These are phyloP conservation scores for Theobroma grandiflorum DNA, from an alignment of 441 rosid genomes.

Conservation along the genomic window DNA sequence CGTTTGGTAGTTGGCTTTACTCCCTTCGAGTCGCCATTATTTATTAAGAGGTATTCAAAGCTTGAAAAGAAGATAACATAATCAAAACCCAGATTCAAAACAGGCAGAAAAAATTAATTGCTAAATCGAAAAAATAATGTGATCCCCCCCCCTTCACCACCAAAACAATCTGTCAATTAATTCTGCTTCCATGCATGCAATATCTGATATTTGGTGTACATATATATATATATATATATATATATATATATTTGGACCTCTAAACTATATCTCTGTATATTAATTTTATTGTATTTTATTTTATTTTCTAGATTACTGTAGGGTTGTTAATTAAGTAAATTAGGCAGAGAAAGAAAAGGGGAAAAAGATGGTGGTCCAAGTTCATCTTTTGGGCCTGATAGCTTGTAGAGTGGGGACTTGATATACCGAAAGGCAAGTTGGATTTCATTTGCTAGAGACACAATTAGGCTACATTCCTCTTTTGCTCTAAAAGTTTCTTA, in stretches of 20 bases:
- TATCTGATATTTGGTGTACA: not conserved
- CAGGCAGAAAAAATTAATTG: not conserved
- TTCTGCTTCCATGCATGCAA: not conserved
- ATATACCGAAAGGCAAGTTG: not conserved
- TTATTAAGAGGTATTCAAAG: not conserved
- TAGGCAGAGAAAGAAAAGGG: not conserved
- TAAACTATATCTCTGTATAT: no score
- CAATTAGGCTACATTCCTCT: not conserved
- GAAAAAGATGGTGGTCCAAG: constrained; percentile 19
- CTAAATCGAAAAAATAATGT: not conserved
- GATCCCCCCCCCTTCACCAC: no score
- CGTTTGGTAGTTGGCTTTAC: constrained; percentile 11
- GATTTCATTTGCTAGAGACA: not conserved
- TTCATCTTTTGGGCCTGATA: not conserved
- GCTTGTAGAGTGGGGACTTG: constrained; percentile 14
- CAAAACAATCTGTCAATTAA: no score
- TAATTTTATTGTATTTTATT: no score
- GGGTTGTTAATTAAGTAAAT: not conserved
- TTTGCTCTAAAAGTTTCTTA: not conserved
- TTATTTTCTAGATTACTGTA: not conserved
- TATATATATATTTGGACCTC: no score
- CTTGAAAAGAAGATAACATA: not conserved
- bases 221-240: no score
- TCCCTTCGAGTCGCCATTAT: constrained; percentile 17
- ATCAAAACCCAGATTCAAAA: not conserved